Evolutionary conservation across 192 early-diverging fungal species (phyloP), one percentile per base, ranked within the genome.

Genomic region (Dispira parvispora): DNA sequence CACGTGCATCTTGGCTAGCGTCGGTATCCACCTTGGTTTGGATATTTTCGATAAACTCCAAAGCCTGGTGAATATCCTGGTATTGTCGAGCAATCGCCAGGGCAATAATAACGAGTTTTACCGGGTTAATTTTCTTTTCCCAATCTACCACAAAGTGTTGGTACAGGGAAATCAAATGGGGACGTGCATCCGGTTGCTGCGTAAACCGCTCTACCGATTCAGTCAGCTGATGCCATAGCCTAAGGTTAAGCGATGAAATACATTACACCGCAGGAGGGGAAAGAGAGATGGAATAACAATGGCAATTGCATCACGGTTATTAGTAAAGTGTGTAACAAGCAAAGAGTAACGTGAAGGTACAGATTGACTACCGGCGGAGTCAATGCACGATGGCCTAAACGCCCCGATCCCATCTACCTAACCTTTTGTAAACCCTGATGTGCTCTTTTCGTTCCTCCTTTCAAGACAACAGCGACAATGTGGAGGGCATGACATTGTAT

Each of bases 221-320:
- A 26, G 95, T 98, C 57, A 99, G 78, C 71, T 99, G 96, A 69
- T 99, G 96, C 94, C 94, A 99, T 61, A 99, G 80, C 69, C 93
- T 96, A 65, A 8, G 46, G 32, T 38, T 38, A 38, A 6, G 32
- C 6, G 6, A 6, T 4, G 6, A 38, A 38, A 6, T 38, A 1
- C 1, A 38, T 38, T 4, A 38, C 32, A 38, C 32, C 32, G 3
- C 32, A 1, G 3, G 3, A 6, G 32, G 6, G 6, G 32, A 38
- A 38, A 1, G 3, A 38, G 3, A 38, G 32, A n/a, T n/a, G n/a
- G n/a, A n/a, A n/a, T 38, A 38, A 38, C 6, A 38, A 38, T 38
- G 6, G 32, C 32, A 6, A 38, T 38, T 38, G 32, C 32, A 38
- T 38, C 32, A 38, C 32, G 6, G 32, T 38, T 38, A 38, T 4